Percentiles rank a stretch among this genome's conserved stretches.
phyloP scores from a whole-genome alignment of 2,329 filamentous ascomycete species.

The Thelonectria olida region DNA sequence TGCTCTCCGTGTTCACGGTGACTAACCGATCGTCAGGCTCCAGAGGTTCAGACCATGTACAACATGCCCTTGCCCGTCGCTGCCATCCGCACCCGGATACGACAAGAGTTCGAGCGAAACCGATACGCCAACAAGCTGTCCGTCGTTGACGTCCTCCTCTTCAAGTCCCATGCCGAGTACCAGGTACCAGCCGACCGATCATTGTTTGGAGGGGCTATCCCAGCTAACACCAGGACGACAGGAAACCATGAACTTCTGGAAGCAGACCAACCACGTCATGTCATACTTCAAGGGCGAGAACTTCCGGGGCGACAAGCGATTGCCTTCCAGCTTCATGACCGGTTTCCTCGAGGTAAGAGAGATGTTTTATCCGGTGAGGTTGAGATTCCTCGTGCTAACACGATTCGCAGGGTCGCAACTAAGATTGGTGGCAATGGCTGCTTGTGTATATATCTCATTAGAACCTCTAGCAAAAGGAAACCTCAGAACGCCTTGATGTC shows the following conservation, averaged over 20 bases:
- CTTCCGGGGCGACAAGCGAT: conserved; percentile 76
- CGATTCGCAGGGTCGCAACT: conserved; percentile 63
- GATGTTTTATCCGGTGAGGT: neutral
- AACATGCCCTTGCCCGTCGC: conserved; percentile 89
- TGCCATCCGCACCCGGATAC: conserved; percentile 88
- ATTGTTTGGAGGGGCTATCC: neutral
- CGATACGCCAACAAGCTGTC: conserved; percentile 90
- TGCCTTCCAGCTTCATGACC: conserved; percentile 91
- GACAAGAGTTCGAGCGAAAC: conserved; percentile 96
- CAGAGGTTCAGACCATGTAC: conserved; percentile 98
- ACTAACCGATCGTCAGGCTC: conserved; percentile 69
- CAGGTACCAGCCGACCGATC: conserved; percentile 68
- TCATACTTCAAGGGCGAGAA: conserved; percentile 93
- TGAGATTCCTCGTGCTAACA: conserved; percentile 28
- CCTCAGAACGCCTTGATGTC: conserved; percentile 45
- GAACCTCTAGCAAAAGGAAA: conserved; percentile 40
- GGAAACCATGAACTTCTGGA: conserved; percentile 99
- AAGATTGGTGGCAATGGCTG: conserved; percentile 44
- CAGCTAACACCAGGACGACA: conserved; percentile 49
- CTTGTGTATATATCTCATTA: conserved; percentile 49
- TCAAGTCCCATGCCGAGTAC: conserved; percentile 91
- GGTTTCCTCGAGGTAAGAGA: conserved; percentile 89
- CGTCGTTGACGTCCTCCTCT: conserved; percentile 88
- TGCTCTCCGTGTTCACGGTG: neutral
- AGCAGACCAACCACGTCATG: conserved; percentile 94